Percentiles rank a stretch among this genome's conserved stretches.
phyloP scores from a whole-genome alignment of 768 basidiomycete species.

The Naematelia aurantialba region DNA sequence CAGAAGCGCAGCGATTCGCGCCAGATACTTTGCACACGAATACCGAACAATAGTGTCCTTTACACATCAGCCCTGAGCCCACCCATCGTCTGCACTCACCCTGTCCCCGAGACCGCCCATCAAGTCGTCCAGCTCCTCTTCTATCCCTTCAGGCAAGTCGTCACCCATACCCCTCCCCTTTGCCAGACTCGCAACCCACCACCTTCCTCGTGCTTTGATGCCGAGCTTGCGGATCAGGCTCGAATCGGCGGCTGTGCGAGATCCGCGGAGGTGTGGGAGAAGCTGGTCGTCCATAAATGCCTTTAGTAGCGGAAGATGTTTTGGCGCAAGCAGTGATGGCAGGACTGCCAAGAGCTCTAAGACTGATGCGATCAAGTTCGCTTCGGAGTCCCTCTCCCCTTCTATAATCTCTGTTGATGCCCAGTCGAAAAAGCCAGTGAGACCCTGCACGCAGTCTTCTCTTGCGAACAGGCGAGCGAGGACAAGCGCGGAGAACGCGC shows the following conservation, averaged over 20 bases:
- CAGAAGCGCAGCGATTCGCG: conserved; percentile 75
- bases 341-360: conserved; percentile 31
- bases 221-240: conserved; percentile 45
- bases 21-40: conserved; percentile 87
- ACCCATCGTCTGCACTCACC: conserved; percentile 55
- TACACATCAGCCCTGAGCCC: background rate
- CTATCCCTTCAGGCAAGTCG: conserved; percentile 76
- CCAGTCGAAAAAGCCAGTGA: conserved; percentile 30
- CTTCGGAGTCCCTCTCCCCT: conserved; percentile 31
- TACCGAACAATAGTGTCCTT: conserved; percentile 94
- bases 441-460: conserved; percentile 52
- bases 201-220: conserved; percentile 45
- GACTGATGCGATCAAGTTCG: conserved; percentile 34
- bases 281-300: conserved; percentile 58
- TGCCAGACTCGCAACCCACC: conserved; percentile 44
- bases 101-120: conserved; percentile 75
- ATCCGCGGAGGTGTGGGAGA: conserved; percentile 50
- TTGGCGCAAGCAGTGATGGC: conserved; percentile 58
- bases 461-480: conserved; percentile 77
- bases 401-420: conserved; percentile 25
- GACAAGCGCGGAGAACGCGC: conserved; percentile 76
- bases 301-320: conserved; percentile 55
- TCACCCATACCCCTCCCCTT: conserved; percentile 30
- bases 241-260: conserved; percentile 21
- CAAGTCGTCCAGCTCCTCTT: conserved; percentile 67